Base-by-base conservation (phyloP, 1,284 basidiomycete genomes). In the Sphagnurus paluster region DNA sequence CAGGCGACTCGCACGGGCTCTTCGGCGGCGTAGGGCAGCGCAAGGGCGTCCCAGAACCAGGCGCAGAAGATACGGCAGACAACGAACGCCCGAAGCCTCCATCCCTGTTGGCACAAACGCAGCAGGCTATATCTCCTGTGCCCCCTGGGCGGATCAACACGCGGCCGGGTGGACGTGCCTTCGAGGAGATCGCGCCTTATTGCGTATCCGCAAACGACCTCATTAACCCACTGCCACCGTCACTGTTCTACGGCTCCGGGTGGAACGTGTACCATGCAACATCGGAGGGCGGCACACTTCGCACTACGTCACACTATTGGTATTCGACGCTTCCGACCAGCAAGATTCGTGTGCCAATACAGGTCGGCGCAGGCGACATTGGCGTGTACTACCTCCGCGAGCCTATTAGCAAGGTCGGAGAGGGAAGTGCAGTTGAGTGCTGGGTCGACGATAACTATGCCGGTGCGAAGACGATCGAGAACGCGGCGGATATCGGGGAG, bases 201-300 rank as follows among this genome's bases (percentile, higher is more conserved):
- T 98, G 95, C 66, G 92, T 90, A 0, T 87, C 84, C 14, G 94
- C 94, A 17, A 95, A 96, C 65, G 93, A 98, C 65, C 74, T 98
- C 34, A 90, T 97, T 63, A 96, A 96, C 70, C 95, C 94, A 2
- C 75, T 98, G 1, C 93, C 94, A 9, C 82, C 86, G 0, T 89
- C 87, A 19, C 71, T 95, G 52, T 97, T 98, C 70, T 87, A 85
- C 51, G 93, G 93, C 23, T 87, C 86, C 0, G 95, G 94, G 3
- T 98, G 94, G 93, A 73, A 76, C 47, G 80, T 82, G 1, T 77
- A 79, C 60, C 89, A 93, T 62, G 90, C 92, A 1, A 21, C 60
- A 2, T 44, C 50, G 0, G 59, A 58, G 24, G 57, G 56, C 0
- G 71, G 68, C 14, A 69, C 74, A 33, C 61, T 77, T 38, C 63